phyloP scores from a whole-genome alignment of 192 early-diverging fungal genomes.

The Podila horticola region DNA sequence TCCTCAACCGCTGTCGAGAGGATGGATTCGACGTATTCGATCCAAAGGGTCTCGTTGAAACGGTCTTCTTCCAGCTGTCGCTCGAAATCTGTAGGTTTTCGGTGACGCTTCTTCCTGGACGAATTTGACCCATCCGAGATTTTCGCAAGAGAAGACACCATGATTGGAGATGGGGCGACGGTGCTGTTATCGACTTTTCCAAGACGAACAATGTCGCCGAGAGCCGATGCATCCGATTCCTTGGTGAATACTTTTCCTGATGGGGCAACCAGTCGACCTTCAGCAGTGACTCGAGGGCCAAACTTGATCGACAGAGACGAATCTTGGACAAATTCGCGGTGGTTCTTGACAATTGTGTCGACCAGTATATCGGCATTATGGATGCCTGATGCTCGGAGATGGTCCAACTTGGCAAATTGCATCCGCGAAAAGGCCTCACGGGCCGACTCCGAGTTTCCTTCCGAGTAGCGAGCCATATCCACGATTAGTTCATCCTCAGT shows the following conservation, averaged over 20 bases:
- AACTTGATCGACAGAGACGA: constrained; percentile 21
- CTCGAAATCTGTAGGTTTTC: constrained; percentile 7
- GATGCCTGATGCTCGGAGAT: constrained; percentile 40
- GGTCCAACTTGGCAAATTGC: constrained; percentile 38
- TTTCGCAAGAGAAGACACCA: constrained; percentile 12
- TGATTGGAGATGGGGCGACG: constrained; percentile 17
- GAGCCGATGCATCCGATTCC: not conserved
- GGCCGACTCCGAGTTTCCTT: constrained; percentile 17
- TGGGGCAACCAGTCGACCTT: not conserved
- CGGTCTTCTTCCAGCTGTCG: not conserved
- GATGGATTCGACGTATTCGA: constrained; percentile 22
- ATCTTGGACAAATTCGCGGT: constrained; percentile 31
- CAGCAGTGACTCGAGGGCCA: constrained; percentile 18
- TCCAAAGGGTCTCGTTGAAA: constrained; percentile 15
- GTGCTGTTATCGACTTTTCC: not conserved
- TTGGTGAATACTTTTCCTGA: not conserved
- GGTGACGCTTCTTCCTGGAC: constrained; percentile 5
- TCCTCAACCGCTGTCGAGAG: constrained; percentile 8
- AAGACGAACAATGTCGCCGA: not conserved
- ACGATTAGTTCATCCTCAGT: constrained; percentile 39
- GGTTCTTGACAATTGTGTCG: constrained; percentile 29
- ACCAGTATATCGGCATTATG: constrained; percentile 33
- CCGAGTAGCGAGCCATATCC: constrained; percentile 47
- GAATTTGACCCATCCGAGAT: not conserved
- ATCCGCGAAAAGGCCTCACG: constrained; percentile 26